Percentiles rank a stretch among this genome's conserved stretches.
phyloP scores from a whole-genome alignment of 2,329 filamentous ascomycete species.

The Ophiostoma angusticollis region DNA sequence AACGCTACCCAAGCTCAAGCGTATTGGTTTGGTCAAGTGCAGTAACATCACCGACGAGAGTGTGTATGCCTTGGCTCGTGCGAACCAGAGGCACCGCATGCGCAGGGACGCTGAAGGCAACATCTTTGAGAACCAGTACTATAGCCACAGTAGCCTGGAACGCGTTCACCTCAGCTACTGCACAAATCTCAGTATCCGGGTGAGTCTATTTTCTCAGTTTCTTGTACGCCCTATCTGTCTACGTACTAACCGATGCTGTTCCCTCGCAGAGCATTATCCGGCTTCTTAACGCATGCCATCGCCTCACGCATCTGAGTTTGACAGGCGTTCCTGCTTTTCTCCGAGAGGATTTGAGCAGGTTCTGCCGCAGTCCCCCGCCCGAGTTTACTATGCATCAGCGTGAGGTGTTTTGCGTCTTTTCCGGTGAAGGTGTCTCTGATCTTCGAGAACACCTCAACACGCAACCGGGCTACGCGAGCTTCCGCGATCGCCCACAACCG shows the following conservation, averaged over 20 bases:
- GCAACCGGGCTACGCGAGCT: slow-evolving; percentile 32
- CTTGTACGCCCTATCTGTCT: not conserved
- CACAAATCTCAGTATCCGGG: slow-evolving; percentile 66
- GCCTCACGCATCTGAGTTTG: slow-evolving; percentile 84
- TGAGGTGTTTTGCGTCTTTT: slow-evolving; percentile 95
- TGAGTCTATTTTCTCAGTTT: slow-evolving; percentile 36
- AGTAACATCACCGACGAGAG: slow-evolving; percentile 79
- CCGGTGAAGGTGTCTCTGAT: slow-evolving; percentile 65
- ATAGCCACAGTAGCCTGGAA: slow-evolving; percentile 58
- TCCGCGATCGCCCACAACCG: slow-evolving; percentile 22
- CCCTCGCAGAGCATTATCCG: slow-evolving; percentile 60
- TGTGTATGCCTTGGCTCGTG: slow-evolving; percentile 69
- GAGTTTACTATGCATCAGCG: slow-evolving; percentile 95
- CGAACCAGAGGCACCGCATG: slow-evolving; percentile 41
- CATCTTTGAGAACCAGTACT: slow-evolving; percentile 38
- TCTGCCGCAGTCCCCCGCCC: slow-evolving; percentile 75
- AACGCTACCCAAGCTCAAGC: slow-evolving; percentile 78
- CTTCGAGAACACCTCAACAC: slow-evolving; percentile 68
- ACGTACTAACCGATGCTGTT: slow-evolving; percentile 26
- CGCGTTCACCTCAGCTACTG: slow-evolving; percentile 95
- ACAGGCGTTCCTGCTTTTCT: slow-evolving; percentile 90
- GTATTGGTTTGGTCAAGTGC: slow-evolving; percentile 93
- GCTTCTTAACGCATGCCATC: slow-evolving; percentile 79
- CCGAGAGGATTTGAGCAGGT: slow-evolving; percentile 67
- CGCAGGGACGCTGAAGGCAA: slow-evolving; percentile 36